A percentile compares a stretch with the other conserved stretches of the same genome.
phyloP scores from a whole-genome alignment of 306 rosid genomes.

The Arachis stenosperma region DNA sequence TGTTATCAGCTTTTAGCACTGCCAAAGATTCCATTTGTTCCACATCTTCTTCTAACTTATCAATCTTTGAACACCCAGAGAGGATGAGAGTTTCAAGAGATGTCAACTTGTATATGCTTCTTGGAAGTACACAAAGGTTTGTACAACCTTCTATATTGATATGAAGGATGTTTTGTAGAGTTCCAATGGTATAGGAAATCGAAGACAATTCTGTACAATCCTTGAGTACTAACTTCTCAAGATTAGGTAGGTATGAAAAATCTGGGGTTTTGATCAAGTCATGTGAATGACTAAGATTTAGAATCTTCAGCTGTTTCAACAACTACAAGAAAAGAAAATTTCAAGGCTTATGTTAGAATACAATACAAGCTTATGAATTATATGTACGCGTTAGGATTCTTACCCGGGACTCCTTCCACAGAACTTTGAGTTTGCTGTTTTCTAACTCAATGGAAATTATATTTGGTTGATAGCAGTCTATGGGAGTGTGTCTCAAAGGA shows the following conservation, averaged over 20 bases:
- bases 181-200: background rate
- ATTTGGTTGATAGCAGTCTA: background rate
- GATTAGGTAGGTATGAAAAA: slow-evolving; percentile 40
- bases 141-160: slow-evolving; percentile 1
- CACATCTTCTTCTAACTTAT: background rate
- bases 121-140: background rate
- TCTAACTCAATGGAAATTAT: slow-evolving; percentile 4
- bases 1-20: no score
- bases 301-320: slow-evolving; percentile 30
- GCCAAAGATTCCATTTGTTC: no score
- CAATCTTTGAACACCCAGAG: slow-evolving; percentile 34
- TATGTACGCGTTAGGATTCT: no score
- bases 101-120: slow-evolving; percentile 28
- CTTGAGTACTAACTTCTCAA: slow-evolving; percentile 35
- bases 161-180: no score
- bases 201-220: slow-evolving; percentile 30
- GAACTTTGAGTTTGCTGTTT: background rate
- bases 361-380: no score
- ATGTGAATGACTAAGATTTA: slow-evolving; percentile 46
- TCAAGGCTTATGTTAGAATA: no score
- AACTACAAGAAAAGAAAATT: slow-evolving; percentile 17
- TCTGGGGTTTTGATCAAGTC: slow-evolving; percentile 37
- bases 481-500: background rate
- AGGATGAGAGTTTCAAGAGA: slow-evolving; percentile 23
- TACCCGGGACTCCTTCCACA: slow-evolving; percentile 17